Base-by-base conservation (phyloP, 2,329 filamentous ascomycete species). In the Trichoderma cornu-damae region DNA sequence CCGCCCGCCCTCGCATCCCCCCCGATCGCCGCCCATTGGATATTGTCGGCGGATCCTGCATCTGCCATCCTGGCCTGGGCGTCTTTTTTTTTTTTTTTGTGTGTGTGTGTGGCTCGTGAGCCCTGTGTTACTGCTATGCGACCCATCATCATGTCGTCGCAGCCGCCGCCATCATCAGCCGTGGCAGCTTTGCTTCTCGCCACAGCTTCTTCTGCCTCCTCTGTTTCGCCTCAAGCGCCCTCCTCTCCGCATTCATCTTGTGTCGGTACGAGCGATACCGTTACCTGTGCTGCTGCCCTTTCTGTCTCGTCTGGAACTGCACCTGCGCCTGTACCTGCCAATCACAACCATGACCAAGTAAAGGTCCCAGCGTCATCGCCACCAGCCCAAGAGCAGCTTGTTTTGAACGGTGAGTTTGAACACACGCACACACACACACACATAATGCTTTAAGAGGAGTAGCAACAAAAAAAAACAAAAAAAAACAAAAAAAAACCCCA, bases 31-130 rank as follows among this genome's bases (percentile, higher is more conserved):
- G 42, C 32, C 51, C 18, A 55, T 55, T 55, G 51, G 51, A 9
- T 12, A 16, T 35, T 44, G 5, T 35, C 50, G 40, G 40, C n/a
- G 50, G 50, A 54, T 44, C 50, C 51, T 47, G 40, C 51, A 37
- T 55, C 38, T 37, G 28, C n/a, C 26, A 37, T 37, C 26, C 44
- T 32, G 28, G 22, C 26, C 7, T 28, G n/a, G 1, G 5, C 6
- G 18, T 32, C 22, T 22, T n/a, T n/a, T n/a, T n/a, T n/a, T n/a
- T n/a, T n/a, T n/a, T n/a, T n/a, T n/a, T n/a, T n/a, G n/a, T n/a
- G n/a, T n/a, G n/a, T n/a, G n/a, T n/a, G n/a, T 54, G 51, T 54
- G 51, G 51, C 51, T 55, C 51, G 51, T 44, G 51, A 32, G 44
- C 44, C 44, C 44, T 46, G 42, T 54, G 40, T 28, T 54, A 32